phyloP scores from a whole-genome alignment of 1,284 basidiomycete genomes.

The Rugiboletus extremiorientalis region DNA sequence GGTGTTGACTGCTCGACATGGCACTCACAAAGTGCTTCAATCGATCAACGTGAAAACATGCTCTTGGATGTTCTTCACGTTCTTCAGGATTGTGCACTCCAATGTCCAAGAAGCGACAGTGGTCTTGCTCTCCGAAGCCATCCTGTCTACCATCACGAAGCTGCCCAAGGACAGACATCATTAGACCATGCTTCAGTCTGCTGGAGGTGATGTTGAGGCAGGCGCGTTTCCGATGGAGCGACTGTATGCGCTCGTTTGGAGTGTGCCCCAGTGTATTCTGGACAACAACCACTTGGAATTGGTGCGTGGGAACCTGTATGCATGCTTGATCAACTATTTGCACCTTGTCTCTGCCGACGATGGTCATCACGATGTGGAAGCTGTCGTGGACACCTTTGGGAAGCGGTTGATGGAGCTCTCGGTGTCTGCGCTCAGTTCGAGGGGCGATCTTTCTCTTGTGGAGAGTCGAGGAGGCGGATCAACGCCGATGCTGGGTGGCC shows the following conservation, averaged over 20 bases:
- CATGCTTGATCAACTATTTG: conserved; percentile 85
- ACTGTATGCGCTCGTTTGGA: conserved; percentile 73
- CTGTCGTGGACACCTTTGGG: conserved; percentile 30
- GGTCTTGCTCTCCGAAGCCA: conserved; percentile 79
- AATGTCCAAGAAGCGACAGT: conserved; percentile 73
- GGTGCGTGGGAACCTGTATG: conserved; percentile 97
- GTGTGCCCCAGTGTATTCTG: conserved; percentile 74
- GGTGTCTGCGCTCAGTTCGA: conserved; percentile 38
- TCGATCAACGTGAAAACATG: conserved; percentile 79
- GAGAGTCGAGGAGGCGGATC: conserved; percentile 37
- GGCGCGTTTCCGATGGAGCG: conserved; percentile 79
- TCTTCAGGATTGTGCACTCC: conserved; percentile 59
- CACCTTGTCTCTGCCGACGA: conserved; percentile 59
- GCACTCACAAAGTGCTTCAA: conserved; percentile 83
- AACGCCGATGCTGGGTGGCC: conserved; percentile 28
- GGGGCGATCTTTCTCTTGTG: conserved; percentile 41
- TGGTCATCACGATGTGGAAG: conserved; percentile 8
- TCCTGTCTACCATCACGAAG: conserved; percentile 82
- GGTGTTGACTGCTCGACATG: conserved; percentile 82
- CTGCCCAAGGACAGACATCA: conserved; percentile 75
- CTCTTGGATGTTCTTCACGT: conserved; percentile 86
- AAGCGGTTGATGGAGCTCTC: conserved; percentile 26
- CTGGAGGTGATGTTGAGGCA: conserved; percentile 59
- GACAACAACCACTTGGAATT: conserved; percentile 81
- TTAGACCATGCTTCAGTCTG: conserved; percentile 62